phyloP scores from a whole-genome alignment of 257 asterid species.

The Rubia yunnanensis region DNA sequence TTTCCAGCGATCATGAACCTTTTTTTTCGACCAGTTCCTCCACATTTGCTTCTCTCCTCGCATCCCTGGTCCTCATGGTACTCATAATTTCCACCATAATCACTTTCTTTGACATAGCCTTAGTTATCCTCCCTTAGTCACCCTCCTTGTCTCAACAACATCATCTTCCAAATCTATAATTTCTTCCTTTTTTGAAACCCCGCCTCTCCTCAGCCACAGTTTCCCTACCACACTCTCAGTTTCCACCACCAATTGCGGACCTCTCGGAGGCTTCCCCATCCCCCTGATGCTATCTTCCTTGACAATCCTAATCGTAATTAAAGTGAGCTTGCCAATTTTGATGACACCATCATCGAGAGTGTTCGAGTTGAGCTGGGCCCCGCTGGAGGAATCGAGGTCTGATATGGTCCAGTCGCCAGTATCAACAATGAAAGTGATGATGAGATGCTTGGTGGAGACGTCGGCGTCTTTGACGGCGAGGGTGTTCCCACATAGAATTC shows the following conservation, averaged over 20 bases:
- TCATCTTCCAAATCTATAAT: background rate
- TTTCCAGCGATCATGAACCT: constrained; percentile 25
- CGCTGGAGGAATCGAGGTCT: constrained; percentile 69
- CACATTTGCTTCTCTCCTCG: background rate
- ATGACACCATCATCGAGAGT: constrained; percentile 36
- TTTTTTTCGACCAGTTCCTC: background rate
- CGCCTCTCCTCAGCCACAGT: constrained; percentile 3
- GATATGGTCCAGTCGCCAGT: constrained; percentile 39
- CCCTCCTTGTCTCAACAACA: constrained; percentile 1
- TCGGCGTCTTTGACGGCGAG: constrained; percentile 61
- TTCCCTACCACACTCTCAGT: background rate
- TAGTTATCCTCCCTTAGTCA: too few species aligned
- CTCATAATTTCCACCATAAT: background rate
- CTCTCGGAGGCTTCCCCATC: constrained; percentile 30
- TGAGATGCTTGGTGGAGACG: constrained; percentile 62
- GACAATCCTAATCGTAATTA: constrained; percentile 29
- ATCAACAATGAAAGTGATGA: constrained; percentile 19
- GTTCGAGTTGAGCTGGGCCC: constrained; percentile 42
- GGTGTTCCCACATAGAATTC: constrained; percentile 57
- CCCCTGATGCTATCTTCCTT: background rate
- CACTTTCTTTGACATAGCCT: constrained; percentile 1
- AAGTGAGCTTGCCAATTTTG: constrained; percentile 61
- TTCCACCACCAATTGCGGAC: constrained; percentile 22
- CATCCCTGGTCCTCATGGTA: background rate
- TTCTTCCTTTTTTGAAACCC: background rate